phyloP scores from a whole-genome alignment of 225 moss, liverwort and hornwort species.

The Neckera pumila region DNA sequence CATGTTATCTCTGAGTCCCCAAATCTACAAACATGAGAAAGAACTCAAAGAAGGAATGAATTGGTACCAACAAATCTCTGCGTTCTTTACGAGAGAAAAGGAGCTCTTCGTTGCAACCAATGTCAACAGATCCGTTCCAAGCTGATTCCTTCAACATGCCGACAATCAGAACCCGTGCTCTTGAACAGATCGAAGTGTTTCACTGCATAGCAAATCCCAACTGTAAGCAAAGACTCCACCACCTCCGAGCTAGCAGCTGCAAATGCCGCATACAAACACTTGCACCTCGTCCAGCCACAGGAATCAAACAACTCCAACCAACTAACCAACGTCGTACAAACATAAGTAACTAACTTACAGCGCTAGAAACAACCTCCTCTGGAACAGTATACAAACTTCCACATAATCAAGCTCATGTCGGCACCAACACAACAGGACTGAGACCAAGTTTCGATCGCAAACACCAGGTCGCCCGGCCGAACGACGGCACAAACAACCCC shows the following conservation, averaged over 20 bases:
- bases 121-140: not conserved
- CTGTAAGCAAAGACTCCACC: not conserved
- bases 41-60: not conserved
- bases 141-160: not conserved
- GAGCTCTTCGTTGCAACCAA: not conserved
- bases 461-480: not conserved
- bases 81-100: not conserved
- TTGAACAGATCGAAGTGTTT: not conserved
- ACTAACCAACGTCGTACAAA: too few species aligned
- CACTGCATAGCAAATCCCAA: not conserved
- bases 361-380: not conserved
- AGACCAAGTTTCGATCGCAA: not conserved
- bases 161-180: not conserved
- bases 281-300: not conserved
- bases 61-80: not conserved
- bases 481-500: not conserved
- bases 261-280: not conserved
- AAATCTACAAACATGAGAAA: not conserved
- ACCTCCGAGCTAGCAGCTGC: not conserved
- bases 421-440: not conserved
- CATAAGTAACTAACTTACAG: too few species aligned
- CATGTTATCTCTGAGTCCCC: not conserved
- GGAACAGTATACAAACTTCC: not conserved
- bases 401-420: not conserved
- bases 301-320: not conserved